These are phyloP conservation scores for Isabelozyma heimii DNA, from an alignment of 805 yeast genomes.

Conservation along the genomic window DNA sequence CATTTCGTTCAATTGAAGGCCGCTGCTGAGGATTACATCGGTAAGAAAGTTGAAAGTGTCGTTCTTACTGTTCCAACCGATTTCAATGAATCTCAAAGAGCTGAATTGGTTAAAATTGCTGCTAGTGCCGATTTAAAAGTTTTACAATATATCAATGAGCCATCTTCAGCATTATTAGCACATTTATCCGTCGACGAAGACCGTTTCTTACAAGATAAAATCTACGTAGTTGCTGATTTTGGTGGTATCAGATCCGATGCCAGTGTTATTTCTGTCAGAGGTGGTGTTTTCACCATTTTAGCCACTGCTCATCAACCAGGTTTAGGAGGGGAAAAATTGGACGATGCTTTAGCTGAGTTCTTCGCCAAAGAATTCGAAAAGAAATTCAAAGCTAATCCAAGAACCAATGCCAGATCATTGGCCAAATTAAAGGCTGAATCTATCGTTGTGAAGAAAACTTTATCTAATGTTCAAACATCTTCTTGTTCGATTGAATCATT, in stretches of 20 bases:
- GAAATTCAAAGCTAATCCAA: conserved; percentile 79
- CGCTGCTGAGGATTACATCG: conserved; percentile 93
- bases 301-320: conserved; percentile 79
- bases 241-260: conserved; percentile 96
- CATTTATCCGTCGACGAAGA: conserved; percentile 56
- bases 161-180: conserved; percentile 86
- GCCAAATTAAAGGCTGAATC: conserved; percentile 87
- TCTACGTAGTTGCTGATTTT: conserved; percentile 90
- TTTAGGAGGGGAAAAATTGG: conserved; percentile 88
- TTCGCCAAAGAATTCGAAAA: conserved; percentile 94
- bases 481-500: conserved; percentile 92
- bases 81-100: conserved; percentile 71
- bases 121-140: conserved; percentile 73
- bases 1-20: conserved; percentile 77
- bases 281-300: conserved; percentile 86
- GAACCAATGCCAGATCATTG: conserved; percentile 74
- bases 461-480: conserved; percentile 84
- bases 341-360: conserved; percentile 72
- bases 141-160: conserved; percentile 87
- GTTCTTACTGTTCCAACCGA: conserved; percentile 91
- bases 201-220: conserved; percentile 57
- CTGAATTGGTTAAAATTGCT: conserved; percentile 59
- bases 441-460: conserved; percentile 81
- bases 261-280: conserved; percentile 89
- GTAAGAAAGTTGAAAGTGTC: conserved; percentile 73